Conservation (phyloP, 495 filamentous ascomycete genomes). For the Trichodelitschia bisporula region DNA sequence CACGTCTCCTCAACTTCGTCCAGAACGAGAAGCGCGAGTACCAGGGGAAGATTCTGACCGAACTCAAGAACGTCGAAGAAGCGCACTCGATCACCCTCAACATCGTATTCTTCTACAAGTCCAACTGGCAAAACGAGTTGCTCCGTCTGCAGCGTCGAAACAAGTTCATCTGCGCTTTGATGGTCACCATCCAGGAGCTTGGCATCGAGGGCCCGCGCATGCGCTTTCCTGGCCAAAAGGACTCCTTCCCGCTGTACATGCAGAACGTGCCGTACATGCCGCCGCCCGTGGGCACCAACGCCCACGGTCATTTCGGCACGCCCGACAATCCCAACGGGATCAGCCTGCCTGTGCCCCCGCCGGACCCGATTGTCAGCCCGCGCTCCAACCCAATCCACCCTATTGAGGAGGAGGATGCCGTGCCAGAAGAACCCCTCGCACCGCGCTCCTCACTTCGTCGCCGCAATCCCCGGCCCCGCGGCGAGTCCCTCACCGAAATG, state of each 20-base stretch:
- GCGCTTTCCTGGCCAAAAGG: constrained; percentile 41
- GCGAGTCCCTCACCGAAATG: constrained; percentile 27
- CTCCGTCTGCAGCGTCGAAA: constrained; percentile 76
- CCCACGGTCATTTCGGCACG: constrained; percentile 13
- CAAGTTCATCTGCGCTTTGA: constrained; percentile 84
- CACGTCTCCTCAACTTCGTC: constrained; percentile 69
- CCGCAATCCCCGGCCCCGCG: constrained; percentile 24
- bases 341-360: constrained; percentile 7
- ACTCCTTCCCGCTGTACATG: constrained; percentile 34
- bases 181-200: constrained; percentile 62
- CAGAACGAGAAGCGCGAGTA: constrained; percentile 75
- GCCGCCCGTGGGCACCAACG: constrained; percentile 17
- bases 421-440: not conserved
- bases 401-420: not conserved
- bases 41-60: constrained; percentile 72
- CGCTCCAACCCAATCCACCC: not conserved
- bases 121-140: constrained; percentile 81
- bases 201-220: constrained; percentile 72
- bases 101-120: constrained; percentile 95
- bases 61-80: constrained; percentile 42
- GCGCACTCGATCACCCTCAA: constrained; percentile 62
- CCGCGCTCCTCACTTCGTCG: constrained; percentile 29
- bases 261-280: constrained; percentile 19
- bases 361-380: not conserved
- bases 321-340: constrained; percentile 15